phyloP scores from a whole-genome alignment of 768 basidiomycete genomes.

The Phlebiopsis flavidoalba region DNA sequence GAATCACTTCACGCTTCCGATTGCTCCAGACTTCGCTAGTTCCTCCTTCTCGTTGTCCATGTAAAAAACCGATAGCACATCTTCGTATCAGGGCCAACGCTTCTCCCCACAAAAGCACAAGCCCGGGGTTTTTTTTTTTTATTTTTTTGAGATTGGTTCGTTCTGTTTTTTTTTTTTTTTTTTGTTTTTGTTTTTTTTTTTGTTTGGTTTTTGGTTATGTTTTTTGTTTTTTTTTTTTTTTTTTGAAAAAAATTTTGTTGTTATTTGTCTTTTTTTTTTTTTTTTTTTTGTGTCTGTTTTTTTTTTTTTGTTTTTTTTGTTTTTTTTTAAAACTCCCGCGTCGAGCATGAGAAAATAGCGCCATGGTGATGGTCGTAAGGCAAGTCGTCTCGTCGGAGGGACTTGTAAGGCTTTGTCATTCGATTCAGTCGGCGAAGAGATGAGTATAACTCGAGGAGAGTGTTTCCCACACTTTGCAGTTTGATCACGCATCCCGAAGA shows the following conservation, averaged over 20 bases:
- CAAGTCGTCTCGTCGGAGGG: conserved; percentile 49
- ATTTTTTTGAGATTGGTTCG: no score
- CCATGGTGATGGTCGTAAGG: conserved; percentile 89
- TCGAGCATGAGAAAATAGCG: conserved; percentile 93
- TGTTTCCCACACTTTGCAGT: conserved; percentile 94
- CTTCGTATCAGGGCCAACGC: conserved; percentile 97
- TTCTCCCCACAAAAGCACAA: conserved; percentile 89
- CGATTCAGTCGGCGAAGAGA: conserved; percentile 46
- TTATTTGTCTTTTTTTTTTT: no score
- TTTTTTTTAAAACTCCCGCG: conserved; percentile 66
- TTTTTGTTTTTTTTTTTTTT: no score
- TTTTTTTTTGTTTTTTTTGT: no score
- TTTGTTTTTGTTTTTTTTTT: no score
- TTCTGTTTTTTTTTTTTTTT: no score
- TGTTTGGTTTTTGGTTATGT: no score
- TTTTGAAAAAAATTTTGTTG: no score
- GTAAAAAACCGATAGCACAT: conserved; percentile 89
- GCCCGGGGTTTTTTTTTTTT: no score
- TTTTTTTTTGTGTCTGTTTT: no score
- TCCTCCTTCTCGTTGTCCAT: conserved; percentile 67
- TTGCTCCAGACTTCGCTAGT: conserved; percentile 33
- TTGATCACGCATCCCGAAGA: conserved; percentile 65
- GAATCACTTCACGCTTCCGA: conserved; percentile 62
- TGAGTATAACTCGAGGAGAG: conserved; percentile 89
- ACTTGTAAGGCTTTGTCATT: conserved; percentile 70